These are phyloP conservation scores for Hypoxylon sp. DNA, from an alignment of 2,329 filamentous ascomycete species.

Conservation along the genomic window DNA sequence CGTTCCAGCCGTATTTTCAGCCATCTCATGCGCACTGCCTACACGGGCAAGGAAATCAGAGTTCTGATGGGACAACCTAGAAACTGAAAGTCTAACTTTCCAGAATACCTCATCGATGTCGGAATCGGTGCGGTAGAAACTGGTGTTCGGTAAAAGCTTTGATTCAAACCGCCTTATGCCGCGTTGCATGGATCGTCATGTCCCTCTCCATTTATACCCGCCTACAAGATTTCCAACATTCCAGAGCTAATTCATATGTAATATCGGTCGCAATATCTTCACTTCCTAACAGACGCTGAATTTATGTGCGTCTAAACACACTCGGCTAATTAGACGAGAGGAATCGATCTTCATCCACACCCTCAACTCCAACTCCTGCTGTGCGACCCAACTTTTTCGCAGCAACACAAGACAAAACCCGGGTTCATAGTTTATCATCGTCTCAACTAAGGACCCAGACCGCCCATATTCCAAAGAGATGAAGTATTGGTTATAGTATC, in stretches of 20 bases:
- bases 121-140: neutral
- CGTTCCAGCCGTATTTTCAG: slow-evolving; percentile 13
- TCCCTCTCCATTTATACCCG: neutral
- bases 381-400: slow-evolving; percentile 21
- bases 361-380: slow-evolving; percentile 17
- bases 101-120: neutral
- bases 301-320: slow-evolving; percentile 1
- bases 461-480: neutral
- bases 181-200: neutral
- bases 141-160: slow-evolving; percentile 7
- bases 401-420: slow-evolving; percentile 15
- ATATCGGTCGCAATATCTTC: slow-evolving; percentile 6
- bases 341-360: neutral
- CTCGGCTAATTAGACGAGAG: slow-evolving; percentile 1
- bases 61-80: neutral
- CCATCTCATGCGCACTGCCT: slow-evolving; percentile 1
- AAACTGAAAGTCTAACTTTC: neutral
- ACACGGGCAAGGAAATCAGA: neutral
- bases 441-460: slow-evolving; percentile 11
- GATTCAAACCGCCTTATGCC: slow-evolving; percentile 7
- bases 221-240: neutral
- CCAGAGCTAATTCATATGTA: neutral
- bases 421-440: slow-evolving; percentile 17
- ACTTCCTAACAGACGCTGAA: neutral
- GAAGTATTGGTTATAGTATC: neutral